Percentiles rank a stretch among this genome's conserved stretches.
Evolutionary conservation across 2,329 filamentous ascomycete species (phyloP).

Genomic region (Amauroascus verrucosus): DNA sequence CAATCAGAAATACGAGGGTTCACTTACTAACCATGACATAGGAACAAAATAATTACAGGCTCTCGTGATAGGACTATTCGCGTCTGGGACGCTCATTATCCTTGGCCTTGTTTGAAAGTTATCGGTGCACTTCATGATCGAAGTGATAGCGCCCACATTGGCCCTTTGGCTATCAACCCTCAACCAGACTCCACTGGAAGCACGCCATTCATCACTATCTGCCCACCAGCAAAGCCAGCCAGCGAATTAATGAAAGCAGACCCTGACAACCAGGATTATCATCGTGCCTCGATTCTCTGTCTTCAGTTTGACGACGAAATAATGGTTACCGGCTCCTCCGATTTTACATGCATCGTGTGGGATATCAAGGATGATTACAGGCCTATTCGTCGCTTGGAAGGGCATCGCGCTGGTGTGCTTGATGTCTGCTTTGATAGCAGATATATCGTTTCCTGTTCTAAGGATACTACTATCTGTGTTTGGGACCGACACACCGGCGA

Average conservation of each 20-base stretch:
- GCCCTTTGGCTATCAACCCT: slow-evolving; percentile 47
- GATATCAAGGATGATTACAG: slow-evolving; percentile 67
- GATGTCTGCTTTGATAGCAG: slow-evolving; percentile 87
- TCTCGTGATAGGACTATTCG: slow-evolving; percentile 92
- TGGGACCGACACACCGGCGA: slow-evolving; percentile 77
- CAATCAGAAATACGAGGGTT: neutral
- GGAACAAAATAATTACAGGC: slow-evolving; percentile 89
- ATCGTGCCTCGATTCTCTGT: slow-evolving; percentile 87
- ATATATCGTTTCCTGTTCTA: slow-evolving; percentile 93
- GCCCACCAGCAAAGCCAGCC: slow-evolving; percentile 42
- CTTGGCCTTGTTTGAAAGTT: slow-evolving; percentile 67
- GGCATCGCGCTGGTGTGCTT: slow-evolving; percentile 79
- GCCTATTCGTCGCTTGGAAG: slow-evolving; percentile 65
- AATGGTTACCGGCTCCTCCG: slow-evolving; percentile 89
- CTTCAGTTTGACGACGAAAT: slow-evolving; percentile 89
- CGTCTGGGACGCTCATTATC: slow-evolving; percentile 85
- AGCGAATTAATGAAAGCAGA: slow-evolving; percentile 41
- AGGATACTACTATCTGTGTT: slow-evolving; percentile 86
- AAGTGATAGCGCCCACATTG: slow-evolving; percentile 24
- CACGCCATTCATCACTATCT: slow-evolving; percentile 40
- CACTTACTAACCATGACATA: slow-evolving; percentile 27
- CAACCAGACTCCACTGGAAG: slow-evolving; percentile 32
- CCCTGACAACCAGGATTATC: slow-evolving; percentile 47
- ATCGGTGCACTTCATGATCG: slow-evolving; percentile 59
- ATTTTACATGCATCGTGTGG: slow-evolving; percentile 85